Conservation (phyloP, 2,329 filamentous ascomycete species). For the Neonectria sp. region DNA sequence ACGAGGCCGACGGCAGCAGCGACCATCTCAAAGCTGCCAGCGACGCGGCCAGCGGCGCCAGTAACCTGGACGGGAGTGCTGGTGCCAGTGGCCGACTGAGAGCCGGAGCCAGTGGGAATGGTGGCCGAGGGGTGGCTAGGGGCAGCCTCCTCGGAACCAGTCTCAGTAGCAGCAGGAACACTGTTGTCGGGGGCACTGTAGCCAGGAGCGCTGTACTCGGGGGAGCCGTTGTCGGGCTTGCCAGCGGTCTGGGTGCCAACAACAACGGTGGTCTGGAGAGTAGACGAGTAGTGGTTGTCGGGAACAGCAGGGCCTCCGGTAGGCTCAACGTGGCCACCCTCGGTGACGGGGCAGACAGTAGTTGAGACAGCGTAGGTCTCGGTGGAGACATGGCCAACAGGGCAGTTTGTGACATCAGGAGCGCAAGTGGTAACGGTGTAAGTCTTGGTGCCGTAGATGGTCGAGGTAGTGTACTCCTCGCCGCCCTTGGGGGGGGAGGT, state of each 20-base stretch:
- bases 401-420: constrained; percentile 43
- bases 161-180: background rate
- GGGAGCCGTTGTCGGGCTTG: constrained; percentile 47
- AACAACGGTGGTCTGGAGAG: constrained; percentile 50
- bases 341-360: constrained; percentile 52
- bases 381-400: constrained; percentile 47
- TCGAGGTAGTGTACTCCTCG: constrained; percentile 36
- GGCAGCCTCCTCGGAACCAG: constrained; percentile 9
- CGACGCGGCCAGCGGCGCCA: constrained; percentile 52
- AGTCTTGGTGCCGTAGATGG: constrained; percentile 44
- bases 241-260: background rate
- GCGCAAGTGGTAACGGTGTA: constrained; percentile 45
- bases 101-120: constrained; percentile 35
- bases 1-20: constrained; percentile 52
- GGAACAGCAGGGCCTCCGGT: constrained; percentile 36
- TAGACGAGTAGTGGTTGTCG: constrained; percentile 50
- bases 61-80: constrained; percentile 45
- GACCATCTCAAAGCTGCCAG: constrained; percentile 47
- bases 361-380: constrained; percentile 53
- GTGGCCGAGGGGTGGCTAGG: constrained; percentile 42
- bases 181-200: constrained; percentile 4
- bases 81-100: constrained; percentile 33
- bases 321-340: constrained; percentile 30
- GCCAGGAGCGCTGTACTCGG: constrained; percentile 43
- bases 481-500: constrained; percentile 14